Percentiles rank a stretch among this genome's conserved stretches.
Evolutionary conservation across 1,284 basidiomycete genomes (phyloP).

Genomic region (Ceratorhiza oryzae-sativae): DNA sequence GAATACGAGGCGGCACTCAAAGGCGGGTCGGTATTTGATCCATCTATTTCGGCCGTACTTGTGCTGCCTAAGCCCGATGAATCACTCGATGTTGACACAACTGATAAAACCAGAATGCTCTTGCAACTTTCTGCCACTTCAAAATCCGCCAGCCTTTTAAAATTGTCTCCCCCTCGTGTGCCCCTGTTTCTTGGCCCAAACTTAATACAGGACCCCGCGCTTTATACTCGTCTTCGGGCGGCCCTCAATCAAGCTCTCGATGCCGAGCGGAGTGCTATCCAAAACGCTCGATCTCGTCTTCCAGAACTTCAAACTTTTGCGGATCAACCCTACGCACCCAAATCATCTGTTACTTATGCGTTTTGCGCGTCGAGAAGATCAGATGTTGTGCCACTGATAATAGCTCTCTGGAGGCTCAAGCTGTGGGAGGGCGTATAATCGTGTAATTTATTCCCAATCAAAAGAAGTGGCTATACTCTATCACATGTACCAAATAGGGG

Average conservation of each 20-base stretch:
- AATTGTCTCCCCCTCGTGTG: slow-evolving; percentile 10
- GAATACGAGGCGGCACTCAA: slow-evolving; percentile 11
- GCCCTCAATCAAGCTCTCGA: slow-evolving; percentile 19
- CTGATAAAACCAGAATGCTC: not conserved
- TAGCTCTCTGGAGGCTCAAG: slow-evolving; percentile 29
- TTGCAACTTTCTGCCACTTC: not conserved
- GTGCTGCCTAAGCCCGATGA: slow-evolving; percentile 11
- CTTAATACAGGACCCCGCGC: not conserved
- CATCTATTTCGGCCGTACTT: slow-evolving; percentile 4
- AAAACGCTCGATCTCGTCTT: slow-evolving; percentile 4
- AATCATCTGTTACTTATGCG: slow-evolving; percentile 14
- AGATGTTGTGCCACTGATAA: slow-evolving; percentile 14
- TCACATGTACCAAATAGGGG: not conserved
- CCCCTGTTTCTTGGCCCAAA: slow-evolving; percentile 1
- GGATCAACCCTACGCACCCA: slow-evolving; percentile 12
- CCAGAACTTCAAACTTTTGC: not conserved
- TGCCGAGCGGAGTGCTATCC: slow-evolving; percentile 31
- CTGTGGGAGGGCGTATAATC: slow-evolving; percentile 5
- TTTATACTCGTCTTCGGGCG: not conserved
- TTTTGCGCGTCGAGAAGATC: slow-evolving; percentile 25
- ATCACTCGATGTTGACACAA: not conserved
- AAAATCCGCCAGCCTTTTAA: not conserved
- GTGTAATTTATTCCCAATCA: not conserved
- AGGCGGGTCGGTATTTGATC: not conserved
- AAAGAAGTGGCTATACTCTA: too few species aligned